Conservation (phyloP, 1,284 basidiomycete species). For the Trametes pubescens region DNA sequence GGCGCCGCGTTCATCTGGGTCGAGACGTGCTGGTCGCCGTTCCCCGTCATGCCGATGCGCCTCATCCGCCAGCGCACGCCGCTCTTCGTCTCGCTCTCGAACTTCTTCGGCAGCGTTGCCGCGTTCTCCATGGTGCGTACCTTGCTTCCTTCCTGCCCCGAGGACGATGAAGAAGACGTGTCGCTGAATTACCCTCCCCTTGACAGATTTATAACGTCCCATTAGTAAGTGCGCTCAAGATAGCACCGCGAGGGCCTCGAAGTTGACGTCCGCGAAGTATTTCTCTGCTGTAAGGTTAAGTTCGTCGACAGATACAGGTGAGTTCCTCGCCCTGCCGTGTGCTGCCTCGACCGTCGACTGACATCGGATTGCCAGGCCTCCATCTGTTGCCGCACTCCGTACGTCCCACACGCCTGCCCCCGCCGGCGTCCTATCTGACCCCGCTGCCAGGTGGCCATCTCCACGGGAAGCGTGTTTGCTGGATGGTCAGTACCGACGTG, state of each 20-base stretch:
- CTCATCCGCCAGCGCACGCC: constrained; percentile 81
- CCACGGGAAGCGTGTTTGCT: constrained; percentile 82
- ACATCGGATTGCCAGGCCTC: constrained; percentile 52
- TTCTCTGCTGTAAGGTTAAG: constrained; percentile 86
- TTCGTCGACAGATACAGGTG: constrained; percentile 77
- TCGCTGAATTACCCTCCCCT: constrained; percentile 17
- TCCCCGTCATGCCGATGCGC: constrained; percentile 87
- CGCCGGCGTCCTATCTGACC: constrained; percentile 25
- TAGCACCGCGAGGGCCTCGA: constrained; percentile 2
- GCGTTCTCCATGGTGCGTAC: constrained; percentile 82
- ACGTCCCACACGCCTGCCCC: constrained; percentile 38
- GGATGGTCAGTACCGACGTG: constrained; percentile 70
- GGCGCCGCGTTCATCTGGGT: constrained; percentile 72
- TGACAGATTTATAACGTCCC: constrained; percentile 86
- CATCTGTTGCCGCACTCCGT: constrained; percentile 91
- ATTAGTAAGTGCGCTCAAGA: constrained; percentile 55
- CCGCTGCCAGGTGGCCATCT: constrained; percentile 68
- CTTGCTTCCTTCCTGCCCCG: constrained; percentile 1
- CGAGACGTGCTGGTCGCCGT: constrained; percentile 76
- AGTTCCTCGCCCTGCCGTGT: constrained; percentile 36
- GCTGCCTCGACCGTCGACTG: constrained; percentile 19
- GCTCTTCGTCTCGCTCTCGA: constrained; percentile 80
- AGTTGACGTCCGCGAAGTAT: constrained; percentile 53
- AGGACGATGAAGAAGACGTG: not conserved
- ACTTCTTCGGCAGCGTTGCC: constrained; percentile 78